Base-by-base conservation (phyloP, 1,139 yeast genomes). In the Geotrichum bryndzae region DNA sequence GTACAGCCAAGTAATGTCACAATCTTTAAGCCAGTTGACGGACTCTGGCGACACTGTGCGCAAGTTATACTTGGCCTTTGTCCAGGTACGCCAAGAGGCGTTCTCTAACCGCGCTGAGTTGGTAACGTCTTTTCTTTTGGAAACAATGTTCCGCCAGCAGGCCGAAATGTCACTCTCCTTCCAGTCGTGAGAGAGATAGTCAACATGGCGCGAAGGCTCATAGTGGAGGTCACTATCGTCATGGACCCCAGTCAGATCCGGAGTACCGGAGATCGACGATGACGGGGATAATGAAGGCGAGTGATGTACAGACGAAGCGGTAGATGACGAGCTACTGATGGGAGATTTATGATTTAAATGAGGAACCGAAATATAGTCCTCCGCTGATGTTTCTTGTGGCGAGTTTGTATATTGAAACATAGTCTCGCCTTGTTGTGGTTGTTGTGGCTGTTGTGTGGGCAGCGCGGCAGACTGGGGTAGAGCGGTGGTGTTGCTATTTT, bases 151-250 rank as follows among this genome's bases (percentile, higher is more conserved):
- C 66, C 97, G 81, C 99, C 99, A 94, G 50, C 96, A 90, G 68
- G 89, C 89, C 15, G 96, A 88, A 51, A 94, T 90, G 73, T 94
- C 99, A 4, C 86, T 79, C 67, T 92, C 98, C 69, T 90, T 90
- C 99, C 99, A 94, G 72, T 94, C 83, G 72, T 94, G 97, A 4
- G 97, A 89, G 54, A 94, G 80, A 74, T 94, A 94, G 76, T 94
- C 99, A 18, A 94, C 99, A 71, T 92, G 97, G 59, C 87, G 82
- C 56, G 88, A 83, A 5, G 98, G 97, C 70, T 89, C 96, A 66
- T 84, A 83, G 60, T 83, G 83, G 50, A 92, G 80, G 69, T 88
- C 96, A 35, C 86, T 84, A 75, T 94, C 99, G 74, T 94, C 99
- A 69, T 88, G 69, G 31, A 75, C 73, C 58, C 72, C 77, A 11